phyloP scores from a whole-genome alignment of 1,284 basidiomycete species.

The Mycena sp. region DNA sequence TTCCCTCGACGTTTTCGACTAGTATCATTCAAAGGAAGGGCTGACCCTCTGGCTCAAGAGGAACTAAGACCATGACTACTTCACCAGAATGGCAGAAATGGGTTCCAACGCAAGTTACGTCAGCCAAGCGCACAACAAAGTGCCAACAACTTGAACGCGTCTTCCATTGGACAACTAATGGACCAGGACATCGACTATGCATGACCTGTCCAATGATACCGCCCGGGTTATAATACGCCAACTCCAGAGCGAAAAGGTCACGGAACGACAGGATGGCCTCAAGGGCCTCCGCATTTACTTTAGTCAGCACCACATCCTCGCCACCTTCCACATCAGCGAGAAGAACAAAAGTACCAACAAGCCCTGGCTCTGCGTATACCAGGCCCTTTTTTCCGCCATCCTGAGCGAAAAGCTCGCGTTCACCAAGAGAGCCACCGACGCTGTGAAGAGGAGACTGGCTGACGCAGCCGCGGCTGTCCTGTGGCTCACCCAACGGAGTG shows the following conservation, averaged over 20 bases:
- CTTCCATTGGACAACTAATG: too few relatives aligned
- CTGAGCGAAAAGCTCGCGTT: conserved; percentile 66
- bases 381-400: conserved; percentile 77
- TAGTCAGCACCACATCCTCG: conserved; percentile 58
- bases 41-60: too few relatives aligned
- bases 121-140: too few relatives aligned
- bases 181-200: too few relatives aligned
- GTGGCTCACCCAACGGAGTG: conserved; percentile 72
- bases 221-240: conserved; percentile 59
- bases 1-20: too few relatives aligned
- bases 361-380: conserved; percentile 77
- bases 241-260: conserved; percentile 74
- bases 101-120: too few relatives aligned
- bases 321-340: conserved; percentile 61
- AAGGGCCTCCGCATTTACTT: conserved; percentile 68
- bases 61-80: too few relatives aligned
- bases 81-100: too few relatives aligned
- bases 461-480: conserved; percentile 74
- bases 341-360: conserved; percentile 50
- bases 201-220: conserved; percentile 46
- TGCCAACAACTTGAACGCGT: too few relatives aligned
- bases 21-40: too few relatives aligned
- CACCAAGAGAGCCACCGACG: conserved; percentile 52
- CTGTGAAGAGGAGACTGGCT: conserved; percentile 65
- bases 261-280: conserved; percentile 77